phyloP scores from a whole-genome alignment of 2,329 filamentous ascomycete species.

The Massarina eburnea region DNA sequence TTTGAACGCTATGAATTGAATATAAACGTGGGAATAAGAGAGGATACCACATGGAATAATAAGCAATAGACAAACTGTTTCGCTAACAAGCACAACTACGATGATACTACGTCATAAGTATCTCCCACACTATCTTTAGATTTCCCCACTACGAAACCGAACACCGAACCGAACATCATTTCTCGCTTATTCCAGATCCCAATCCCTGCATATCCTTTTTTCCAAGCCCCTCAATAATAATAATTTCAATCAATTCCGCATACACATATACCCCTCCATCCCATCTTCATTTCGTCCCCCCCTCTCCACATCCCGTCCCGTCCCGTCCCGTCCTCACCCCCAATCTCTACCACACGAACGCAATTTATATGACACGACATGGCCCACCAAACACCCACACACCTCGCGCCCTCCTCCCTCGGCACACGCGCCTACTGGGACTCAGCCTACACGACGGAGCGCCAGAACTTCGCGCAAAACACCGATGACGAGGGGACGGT shows the following conservation, averaged over 20 bases:
- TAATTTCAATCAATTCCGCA: background rate
- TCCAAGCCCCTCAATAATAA: too few species aligned
- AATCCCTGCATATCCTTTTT: background rate
- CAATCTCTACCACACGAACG: background rate
- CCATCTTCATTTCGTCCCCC: background rate
- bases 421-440: conserved; percentile 75
- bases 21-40: too few species aligned
- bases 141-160: too few species aligned
- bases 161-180: too few species aligned
- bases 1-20: too few species aligned
- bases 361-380: conserved; percentile 14
- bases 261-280: background rate
- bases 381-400: conserved; percentile 25
- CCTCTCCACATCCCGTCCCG: background rate
- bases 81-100: too few species aligned
- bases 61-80: too few species aligned
- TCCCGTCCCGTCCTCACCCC: background rate
- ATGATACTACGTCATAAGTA: too few species aligned
- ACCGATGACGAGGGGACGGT: conserved; percentile 81
- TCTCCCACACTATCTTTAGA: too few species aligned
- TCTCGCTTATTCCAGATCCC: too few species aligned
- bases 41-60: too few species aligned
- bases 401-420: conserved; percentile 73
- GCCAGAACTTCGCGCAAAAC: conserved; percentile 70
- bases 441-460: conserved; percentile 69